Evolutionary conservation across 1,284 basidiomycete species (phyloP), one percentile per base, ranked within the genome.

Genomic region (Trametes hirsuta): DNA sequence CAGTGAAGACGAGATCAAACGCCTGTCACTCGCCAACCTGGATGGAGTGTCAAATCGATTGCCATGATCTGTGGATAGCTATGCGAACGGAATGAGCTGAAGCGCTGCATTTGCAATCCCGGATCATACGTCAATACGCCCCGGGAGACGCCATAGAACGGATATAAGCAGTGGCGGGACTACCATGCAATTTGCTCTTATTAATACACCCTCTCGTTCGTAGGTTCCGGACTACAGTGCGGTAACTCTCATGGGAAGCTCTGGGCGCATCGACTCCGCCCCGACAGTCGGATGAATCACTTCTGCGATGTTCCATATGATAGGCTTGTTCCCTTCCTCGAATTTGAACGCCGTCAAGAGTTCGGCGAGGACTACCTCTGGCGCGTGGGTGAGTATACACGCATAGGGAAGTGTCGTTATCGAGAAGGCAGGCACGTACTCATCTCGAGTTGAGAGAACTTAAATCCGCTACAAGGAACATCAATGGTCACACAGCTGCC

Each of bases 291-390:
- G 67, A 47, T 58, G 67, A 10, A 58, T 36, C 3, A 67, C 55
- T 10, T 58, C 66, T 14, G 55, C 60, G 14, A 64, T 34, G 53
- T 69, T 67, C 66, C 68, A 69, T 15, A 49, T 22, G 24, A 69
- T 58, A 10, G 58, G 54, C 39, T 62, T 65, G 10, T 51, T 57
- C 8, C 61, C 30, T 2, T 44, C 41, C 34, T 62, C 53, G 59
- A 69, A 69, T 1, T 24, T 58, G 61, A 67, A 69, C 3, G 39
- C 58, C 11, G 51, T 53, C 3, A 67, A 11, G 22, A 69, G 49
- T n/a, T 65, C 55, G 10, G 64, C 54, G 21, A 69, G 22, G 65
- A 59, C 35, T 66, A 64, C 18, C 51, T 64, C 48, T 55, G 52
- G 44, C 68, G 66, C 0, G 60, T 57, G 12, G 63, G 64, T 25